Base-by-base conservation (phyloP, 2,329 filamentous ascomycete species). In the Berkeleyomyces basicola region DNA sequence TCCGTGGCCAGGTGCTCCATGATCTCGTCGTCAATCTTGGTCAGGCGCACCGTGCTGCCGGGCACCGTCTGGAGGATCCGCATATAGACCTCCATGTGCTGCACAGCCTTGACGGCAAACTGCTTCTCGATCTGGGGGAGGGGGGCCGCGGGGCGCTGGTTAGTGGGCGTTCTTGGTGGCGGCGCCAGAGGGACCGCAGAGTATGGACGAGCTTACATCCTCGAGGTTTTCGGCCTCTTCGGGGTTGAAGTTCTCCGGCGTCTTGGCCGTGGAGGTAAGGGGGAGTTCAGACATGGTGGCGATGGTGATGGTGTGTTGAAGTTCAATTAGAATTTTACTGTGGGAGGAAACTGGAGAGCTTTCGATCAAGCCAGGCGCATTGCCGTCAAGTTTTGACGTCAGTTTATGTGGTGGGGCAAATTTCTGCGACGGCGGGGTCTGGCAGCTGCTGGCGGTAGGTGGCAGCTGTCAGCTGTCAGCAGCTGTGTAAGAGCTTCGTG, bases 41-140 rank as follows among this genome's bases (percentile, higher is more conserved):
- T 99, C 66, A 99, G 82, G 66, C 90, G 88, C 65, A 99, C 79
- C 66, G 85, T 78, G n/a, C 90, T 96, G 68, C 92, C 93, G 69
- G 83, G 88, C 68, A 95, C 83, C 72, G 87, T 90, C 75, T 96
- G 87, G 69, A 99, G 87, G 71, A 99, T 92, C 61, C 85, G 80
- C 92, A 92, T 99, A 80, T 99, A 97, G 58, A 92, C 96, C 71
- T 89, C 83, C 81, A 99, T 89, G 74, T 99, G 93, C 74, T 96
- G 88, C 44, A 97, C 93, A 60, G 87, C 91, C 79, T 97, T 97
- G 70, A 99, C 93, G 39, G 93, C 93, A 71, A 99, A 99, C 75
- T 97, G 93, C 81, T 96, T 96, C 82, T 99, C 93, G 73, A 99
- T 96, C 88, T 95, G 23, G 5, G 44, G 6, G 23, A 16, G 3